These are phyloP conservation scores for Sclerotinia trifoliorum DNA, from an alignment of 2,329 filamentous ascomycete genomes.

Conservation along the genomic window DNA sequence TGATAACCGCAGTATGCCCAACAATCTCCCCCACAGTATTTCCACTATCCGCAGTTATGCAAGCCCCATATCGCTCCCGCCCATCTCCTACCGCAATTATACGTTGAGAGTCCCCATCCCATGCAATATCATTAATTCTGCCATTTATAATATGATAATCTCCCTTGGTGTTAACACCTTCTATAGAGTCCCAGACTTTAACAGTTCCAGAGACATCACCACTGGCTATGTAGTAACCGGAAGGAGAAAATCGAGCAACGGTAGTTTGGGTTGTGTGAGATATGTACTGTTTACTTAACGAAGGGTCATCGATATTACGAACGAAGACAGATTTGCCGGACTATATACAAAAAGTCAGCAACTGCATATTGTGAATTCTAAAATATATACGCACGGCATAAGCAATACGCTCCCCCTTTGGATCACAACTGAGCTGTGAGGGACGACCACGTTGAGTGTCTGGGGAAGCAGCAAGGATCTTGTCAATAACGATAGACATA, in stretches of 20 bases:
- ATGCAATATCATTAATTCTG: constrained; percentile 92
- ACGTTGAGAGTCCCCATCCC: constrained; percentile 95
- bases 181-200: constrained; percentile 88
- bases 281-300: constrained; percentile 83
- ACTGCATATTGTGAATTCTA: neutral
- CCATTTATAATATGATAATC: constrained; percentile 95
- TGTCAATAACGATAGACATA: constrained; percentile 56
- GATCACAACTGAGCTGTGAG: constrained; percentile 82
- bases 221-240: constrained; percentile 90
- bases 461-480: constrained; percentile 82
- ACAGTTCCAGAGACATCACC: constrained; percentile 84
- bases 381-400: constrained; percentile 69
- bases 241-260: constrained; percentile 90
- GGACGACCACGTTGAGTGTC: constrained; percentile 81
- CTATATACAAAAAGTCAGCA: constrained; percentile 46
- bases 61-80: constrained; percentile 88
- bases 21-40: constrained; percentile 94
- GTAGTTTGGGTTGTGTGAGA: constrained; percentile 86
- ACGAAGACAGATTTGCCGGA: constrained; percentile 97
- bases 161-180: constrained; percentile 79
- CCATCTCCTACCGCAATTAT: constrained; percentile 96
- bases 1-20: constrained; percentile 88
- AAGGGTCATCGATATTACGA: constrained; percentile 87
- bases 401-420: constrained; percentile 86
- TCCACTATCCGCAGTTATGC: constrained; percentile 91